Evolutionary conservation across 495 filamentous ascomycete species (phyloP).

Genomic region (Astrothelium macrocarpum): DNA sequence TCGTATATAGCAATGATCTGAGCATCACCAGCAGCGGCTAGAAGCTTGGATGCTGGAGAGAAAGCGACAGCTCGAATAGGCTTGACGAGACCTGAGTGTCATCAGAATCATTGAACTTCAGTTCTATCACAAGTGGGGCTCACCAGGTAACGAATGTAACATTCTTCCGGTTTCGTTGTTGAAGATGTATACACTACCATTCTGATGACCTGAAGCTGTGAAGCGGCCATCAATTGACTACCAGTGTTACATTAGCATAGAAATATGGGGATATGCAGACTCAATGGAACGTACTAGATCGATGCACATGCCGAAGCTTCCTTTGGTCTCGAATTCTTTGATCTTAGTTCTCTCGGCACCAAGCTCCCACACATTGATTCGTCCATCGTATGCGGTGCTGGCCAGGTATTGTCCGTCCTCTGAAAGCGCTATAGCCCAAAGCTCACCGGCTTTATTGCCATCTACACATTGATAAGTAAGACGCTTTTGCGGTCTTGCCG

Average conservation of each 20-base stretch:
- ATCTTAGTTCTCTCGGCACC: conserved; percentile 42
- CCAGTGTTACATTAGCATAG: conserved; percentile 6
- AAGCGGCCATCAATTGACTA: conserved; percentile 68
- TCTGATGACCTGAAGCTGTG: conserved; percentile 87
- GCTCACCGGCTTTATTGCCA: conserved; percentile 48
- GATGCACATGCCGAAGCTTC: conserved; percentile 78
- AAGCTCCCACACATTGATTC: conserved; percentile 77
- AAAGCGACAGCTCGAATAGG: conserved; percentile 77
- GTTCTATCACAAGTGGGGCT: background rate
- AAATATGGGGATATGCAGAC: background rate
- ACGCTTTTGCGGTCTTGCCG: conserved; percentile 12
- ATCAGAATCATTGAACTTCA: background rate
- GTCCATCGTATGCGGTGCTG: conserved; percentile 70
- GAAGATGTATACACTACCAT: conserved; percentile 89
- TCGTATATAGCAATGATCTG: conserved; percentile 86
- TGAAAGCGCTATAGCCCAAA: conserved; percentile 82
- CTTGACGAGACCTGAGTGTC: conserved; percentile 57
- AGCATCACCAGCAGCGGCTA: conserved; percentile 89
- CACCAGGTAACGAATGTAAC: conserved; percentile 65
- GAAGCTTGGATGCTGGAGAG: conserved; percentile 69
- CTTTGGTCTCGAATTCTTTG: conserved; percentile 80
- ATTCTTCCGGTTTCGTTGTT: conserved; percentile 80
- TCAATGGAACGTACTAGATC: conserved; percentile 51
- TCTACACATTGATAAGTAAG: conserved; percentile 27
- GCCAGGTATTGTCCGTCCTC: conserved; percentile 74